Percentiles rank a stretch among this genome's conserved stretches.
These are phyloP conservation scores for Eucalyptus viminalis DNA, from an alignment of 345 rosid species.

Conservation along the genomic window DNA sequence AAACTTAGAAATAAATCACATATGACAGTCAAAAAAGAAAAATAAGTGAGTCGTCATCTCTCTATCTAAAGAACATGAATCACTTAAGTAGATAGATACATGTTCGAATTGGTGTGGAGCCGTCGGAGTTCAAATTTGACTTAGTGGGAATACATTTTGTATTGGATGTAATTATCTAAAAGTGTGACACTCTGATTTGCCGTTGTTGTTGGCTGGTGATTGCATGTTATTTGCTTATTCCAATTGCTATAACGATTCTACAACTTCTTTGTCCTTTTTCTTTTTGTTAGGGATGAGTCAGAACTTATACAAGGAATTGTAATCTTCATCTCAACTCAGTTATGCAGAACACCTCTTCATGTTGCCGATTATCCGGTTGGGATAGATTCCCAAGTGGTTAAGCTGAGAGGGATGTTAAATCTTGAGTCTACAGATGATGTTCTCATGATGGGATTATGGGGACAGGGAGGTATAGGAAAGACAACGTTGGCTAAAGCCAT, in stretches of 20 bases:
- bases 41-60: neutral
- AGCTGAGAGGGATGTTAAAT: neutral
- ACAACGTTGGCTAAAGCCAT: neutral
- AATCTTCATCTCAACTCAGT: fast-evolving
- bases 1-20: neutral
- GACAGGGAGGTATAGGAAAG: neutral
- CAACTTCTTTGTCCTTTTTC: neutral
- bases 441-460: neutral
- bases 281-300: neutral
- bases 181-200: neutral
- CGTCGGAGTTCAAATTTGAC: neutral
- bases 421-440: neutral
- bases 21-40: neutral
- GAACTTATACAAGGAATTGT: neutral
- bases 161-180: no score
- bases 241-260: neutral
- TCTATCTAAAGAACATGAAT: neutral
- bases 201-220: neutral
- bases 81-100: neutral
- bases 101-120: neutral
- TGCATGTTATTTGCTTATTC: neutral
- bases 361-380: neutral
- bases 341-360: neutral
- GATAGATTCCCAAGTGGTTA: neutral
- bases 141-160: neutral